Evolutionary conservation across 2,329 filamentous ascomycete genomes (phyloP).

Genomic region (Pseudopithomyces chartarum): DNA sequence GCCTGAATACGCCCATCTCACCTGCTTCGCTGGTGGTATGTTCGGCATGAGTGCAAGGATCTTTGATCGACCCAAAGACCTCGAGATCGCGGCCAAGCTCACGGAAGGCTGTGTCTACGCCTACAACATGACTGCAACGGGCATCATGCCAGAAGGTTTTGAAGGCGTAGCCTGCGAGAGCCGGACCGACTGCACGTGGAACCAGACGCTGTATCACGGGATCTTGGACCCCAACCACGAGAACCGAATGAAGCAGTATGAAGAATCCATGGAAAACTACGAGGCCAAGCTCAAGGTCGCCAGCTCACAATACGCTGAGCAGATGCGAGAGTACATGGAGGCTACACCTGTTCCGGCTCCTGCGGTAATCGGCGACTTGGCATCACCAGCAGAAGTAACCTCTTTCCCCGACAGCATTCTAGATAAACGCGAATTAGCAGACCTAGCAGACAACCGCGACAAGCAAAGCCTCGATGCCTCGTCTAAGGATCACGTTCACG

Average conservation of each 20-base stretch:
- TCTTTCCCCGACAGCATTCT: conserved; percentile 26
- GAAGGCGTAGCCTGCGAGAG: conserved; percentile 55
- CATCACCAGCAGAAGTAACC: conserved; percentile 19
- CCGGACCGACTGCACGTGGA: conserved; percentile 49
- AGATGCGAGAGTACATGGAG: conserved; percentile 28
- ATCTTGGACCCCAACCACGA: conserved; percentile 44
- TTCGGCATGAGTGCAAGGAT: conserved; percentile 70
- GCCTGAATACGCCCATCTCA: conserved; percentile 62
- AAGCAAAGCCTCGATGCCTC: not conserved
- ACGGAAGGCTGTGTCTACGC: conserved; percentile 68
- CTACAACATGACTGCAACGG: conserved; percentile 62
- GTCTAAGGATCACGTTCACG: conserved; percentile 17
- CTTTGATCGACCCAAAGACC: conserved; percentile 59
- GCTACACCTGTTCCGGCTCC: conserved; percentile 20
- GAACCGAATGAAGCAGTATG: conserved; percentile 28
- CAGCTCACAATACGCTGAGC: conserved; percentile 34
- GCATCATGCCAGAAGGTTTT: conserved; percentile 67
- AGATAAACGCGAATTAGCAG: conserved; percentile 32
- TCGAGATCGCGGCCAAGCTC: conserved; percentile 62
- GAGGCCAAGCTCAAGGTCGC: conserved; percentile 39
- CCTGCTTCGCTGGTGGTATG: conserved; percentile 74
- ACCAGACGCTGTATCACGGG: conserved; percentile 52
- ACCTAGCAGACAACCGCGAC: conserved; percentile 25
- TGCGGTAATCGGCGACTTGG: conserved; percentile 9
- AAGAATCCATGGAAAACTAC: conserved; percentile 42